Evolutionary conservation across 495 filamentous ascomycete species (phyloP), one percentile per base, ranked within the genome.

Genomic region (Tuber borchii): DNA sequence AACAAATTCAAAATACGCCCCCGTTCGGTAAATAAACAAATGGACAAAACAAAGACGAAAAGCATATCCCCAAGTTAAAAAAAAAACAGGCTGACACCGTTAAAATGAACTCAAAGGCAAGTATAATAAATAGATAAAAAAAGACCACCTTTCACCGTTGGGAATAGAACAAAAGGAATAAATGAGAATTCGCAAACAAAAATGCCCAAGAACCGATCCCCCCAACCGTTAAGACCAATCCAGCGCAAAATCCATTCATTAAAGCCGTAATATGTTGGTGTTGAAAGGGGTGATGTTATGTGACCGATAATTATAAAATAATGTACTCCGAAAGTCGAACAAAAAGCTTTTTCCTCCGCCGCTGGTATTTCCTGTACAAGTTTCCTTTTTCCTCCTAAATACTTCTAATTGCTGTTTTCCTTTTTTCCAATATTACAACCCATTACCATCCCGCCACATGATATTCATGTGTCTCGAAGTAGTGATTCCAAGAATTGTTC

Each of bases 401-500:
- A 45, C 61, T 61, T 71, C 78, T 56, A 79, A 79, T 78, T 70
- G n/a, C 74, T 78, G 74, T 78, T 76, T 79, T 51, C 77, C 70
- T 40, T 71, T 51, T 61, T 71, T 77, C 78, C 78, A 78, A 77
- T 74, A 26, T 34, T 40, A 69, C 65, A 56, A 74, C 56, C 78
- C 75, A 77, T 83, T 87, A 92, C 90, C 90, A 92, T 73, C 90
- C 90, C 81, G 90, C 90, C 61, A 87, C 86, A 83, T 92, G 90
- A 81, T 92, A 92, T 77, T 91, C 90, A 83, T 88, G 87, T 76
- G 87, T 88, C 79, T 90, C 88, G 74, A 89, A 90, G 82, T 88
- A 91, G 74, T 91, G 87, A 80, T 90, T 91, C 85, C 85, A 90
- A 19, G 88, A 90, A 51, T 87, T 89, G 78, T 87, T 90, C 83